phyloP scores from a whole-genome alignment of 768 basidiomycete genomes.

The Pleurotus tuoliensis region DNA sequence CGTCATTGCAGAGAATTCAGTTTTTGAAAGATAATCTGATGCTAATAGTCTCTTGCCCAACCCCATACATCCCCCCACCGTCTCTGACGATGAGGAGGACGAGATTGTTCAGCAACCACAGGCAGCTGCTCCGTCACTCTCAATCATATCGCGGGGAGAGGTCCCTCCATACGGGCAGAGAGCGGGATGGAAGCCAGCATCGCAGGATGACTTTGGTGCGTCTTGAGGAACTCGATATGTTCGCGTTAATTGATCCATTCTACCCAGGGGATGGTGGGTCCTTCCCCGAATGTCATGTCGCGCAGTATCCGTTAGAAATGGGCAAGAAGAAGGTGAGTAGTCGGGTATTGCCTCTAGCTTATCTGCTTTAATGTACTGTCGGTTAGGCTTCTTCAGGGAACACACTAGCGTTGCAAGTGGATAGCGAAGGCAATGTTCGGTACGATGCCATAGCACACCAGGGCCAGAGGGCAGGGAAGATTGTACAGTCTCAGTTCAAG shows the following conservation, averaged over 20 bases:
- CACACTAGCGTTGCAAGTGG: conserved; percentile 94
- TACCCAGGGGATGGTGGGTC: conserved; percentile 74
- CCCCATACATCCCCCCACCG: conserved; percentile 50
- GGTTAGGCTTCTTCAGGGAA: conserved; percentile 83
- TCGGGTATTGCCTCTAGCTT: not conserved
- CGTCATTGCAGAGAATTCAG: not conserved
- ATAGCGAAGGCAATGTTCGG: conserved; percentile 92
- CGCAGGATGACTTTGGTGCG: conserved; percentile 82
- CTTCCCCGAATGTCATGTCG: conserved; percentile 93
- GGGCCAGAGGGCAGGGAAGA: conserved; percentile 83
- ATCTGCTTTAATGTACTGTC: conserved; percentile 3
- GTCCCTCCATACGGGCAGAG: conserved; percentile 87
- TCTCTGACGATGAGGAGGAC: conserved; percentile 57
- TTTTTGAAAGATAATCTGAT: conserved; percentile 1
- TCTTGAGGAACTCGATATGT: conserved; percentile 7
- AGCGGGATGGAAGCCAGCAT: conserved; percentile 79
- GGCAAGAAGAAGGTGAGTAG: conserved; percentile 85
- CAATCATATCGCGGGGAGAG: conserved; percentile 44
- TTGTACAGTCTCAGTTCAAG: conserved; percentile 94
- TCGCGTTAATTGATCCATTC: not conserved
- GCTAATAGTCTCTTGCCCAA: conserved; percentile 60
- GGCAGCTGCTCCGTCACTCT: conserved; percentile 26
- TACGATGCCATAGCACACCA: conserved; percentile 97
- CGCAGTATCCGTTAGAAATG: conserved; percentile 95
- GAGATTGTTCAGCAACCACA: conserved; percentile 20